A percentile compares a stretch with the other conserved stretches of the same genome.
These are phyloP conservation scores for Fistulinella prunicolor DNA, from an alignment of 768 basidiomycete genomes.

Conservation along the genomic window DNA sequence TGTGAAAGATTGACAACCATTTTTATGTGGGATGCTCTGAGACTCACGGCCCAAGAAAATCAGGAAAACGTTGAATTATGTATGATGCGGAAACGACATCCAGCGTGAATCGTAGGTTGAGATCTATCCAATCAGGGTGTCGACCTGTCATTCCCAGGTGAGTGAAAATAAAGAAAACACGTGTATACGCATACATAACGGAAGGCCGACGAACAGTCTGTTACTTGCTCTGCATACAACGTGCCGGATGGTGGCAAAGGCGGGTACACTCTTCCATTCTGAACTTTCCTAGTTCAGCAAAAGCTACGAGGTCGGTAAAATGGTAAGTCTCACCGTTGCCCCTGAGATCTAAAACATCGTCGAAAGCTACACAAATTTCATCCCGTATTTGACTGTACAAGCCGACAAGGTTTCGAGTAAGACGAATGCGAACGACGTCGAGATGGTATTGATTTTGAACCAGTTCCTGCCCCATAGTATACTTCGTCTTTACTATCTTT, in stretches of 20 bases:
- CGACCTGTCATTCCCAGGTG: slow-evolving; percentile 20
- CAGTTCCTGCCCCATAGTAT: slow-evolving; percentile 38
- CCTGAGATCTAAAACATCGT: too few relatives aligned
- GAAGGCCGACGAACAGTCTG: slow-evolving; percentile 47
- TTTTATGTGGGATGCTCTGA: background rate
- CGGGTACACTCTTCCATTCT: slow-evolving; percentile 41
- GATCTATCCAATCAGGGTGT: slow-evolving; percentile 31
- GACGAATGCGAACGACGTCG: slow-evolving; percentile 25
- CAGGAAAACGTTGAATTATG: slow-evolving; percentile 30
- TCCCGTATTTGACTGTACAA: slow-evolving; percentile 27
- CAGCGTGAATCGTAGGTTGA: slow-evolving; percentile 30
- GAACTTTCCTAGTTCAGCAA: too few relatives aligned
- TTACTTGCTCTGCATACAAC: slow-evolving; percentile 42
- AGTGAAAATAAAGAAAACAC: background rate
- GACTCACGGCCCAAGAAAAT: slow-evolving; percentile 30
- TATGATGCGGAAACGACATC: slow-evolving; percentile 21
- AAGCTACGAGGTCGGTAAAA: too few relatives aligned
- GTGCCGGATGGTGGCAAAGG: slow-evolving; percentile 23
- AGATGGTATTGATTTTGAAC: slow-evolving; percentile 32
- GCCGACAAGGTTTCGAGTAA: slow-evolving; percentile 39
- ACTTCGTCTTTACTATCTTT: slow-evolving; percentile 32
- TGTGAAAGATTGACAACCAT: background rate
- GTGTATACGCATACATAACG: background rate
- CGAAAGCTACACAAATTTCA: slow-evolving; percentile 40
- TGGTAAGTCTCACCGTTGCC: slow-evolving; percentile 14